Conservation (phyloP, 371 early-diverging fungal genomes). For the Mucor lusitanicus region DNA sequence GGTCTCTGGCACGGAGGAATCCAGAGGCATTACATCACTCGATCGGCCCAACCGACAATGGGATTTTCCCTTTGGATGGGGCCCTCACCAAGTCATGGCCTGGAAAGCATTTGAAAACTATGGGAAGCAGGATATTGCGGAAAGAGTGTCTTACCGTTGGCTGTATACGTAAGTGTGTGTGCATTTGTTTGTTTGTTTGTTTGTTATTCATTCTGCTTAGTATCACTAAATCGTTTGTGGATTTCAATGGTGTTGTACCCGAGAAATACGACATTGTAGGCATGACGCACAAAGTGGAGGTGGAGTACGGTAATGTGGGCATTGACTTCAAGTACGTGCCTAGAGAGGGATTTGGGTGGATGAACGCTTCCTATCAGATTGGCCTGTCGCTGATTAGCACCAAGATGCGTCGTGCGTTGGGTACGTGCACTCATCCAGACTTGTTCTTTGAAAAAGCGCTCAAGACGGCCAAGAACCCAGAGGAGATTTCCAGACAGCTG, state of each 20-base stretch:
- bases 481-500: slow-evolving; percentile 9
- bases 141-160: slow-evolving; percentile 90
- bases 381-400: slow-evolving; percentile 74
- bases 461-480: slow-evolving; percentile 12
- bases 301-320: slow-evolving; percentile 94
- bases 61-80: slow-evolving; percentile 97
- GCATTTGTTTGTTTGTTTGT: not conserved
- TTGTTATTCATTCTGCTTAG: slow-evolving; percentile 11
- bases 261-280: slow-evolving; percentile 93
- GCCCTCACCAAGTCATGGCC: slow-evolving; percentile 94
- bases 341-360: slow-evolving; percentile 96
- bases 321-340: slow-evolving; percentile 89
- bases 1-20: slow-evolving; percentile 83
- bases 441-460: slow-evolving; percentile 47
- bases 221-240: slow-evolving; percentile 88
- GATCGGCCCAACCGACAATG: slow-evolving; percentile 92
- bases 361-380: slow-evolving; percentile 90
- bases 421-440: slow-evolving; percentile 77
- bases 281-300: slow-evolving; percentile 85
- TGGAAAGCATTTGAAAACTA: slow-evolving; percentile 88
- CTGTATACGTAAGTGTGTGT: slow-evolving; percentile 65
- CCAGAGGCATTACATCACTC: slow-evolving; percentile 72
- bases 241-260: slow-evolving; percentile 94
- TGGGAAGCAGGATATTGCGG: slow-evolving; percentile 72
- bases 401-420: slow-evolving; percentile 75